Evolutionary conservation across 306 rosid genomes (phyloP).

Genomic region (Sophora flavescens): DNA sequence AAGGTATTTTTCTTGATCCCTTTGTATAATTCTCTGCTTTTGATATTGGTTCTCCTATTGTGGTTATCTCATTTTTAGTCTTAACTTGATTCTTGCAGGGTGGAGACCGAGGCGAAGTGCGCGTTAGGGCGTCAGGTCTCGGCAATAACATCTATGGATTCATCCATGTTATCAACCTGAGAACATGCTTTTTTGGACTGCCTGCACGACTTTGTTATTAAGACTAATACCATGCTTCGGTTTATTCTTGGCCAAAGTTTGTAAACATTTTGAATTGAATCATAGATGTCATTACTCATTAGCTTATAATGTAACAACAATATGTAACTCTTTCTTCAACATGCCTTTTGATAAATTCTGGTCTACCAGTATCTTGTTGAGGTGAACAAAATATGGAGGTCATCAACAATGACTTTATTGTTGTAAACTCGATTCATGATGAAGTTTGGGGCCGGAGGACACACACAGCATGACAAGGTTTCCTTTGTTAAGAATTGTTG

Average conservation of each 20-base stretch:
- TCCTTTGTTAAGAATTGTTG: no score
- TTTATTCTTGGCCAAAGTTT: constrained; percentile 91
- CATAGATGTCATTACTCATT: constrained; percentile 5
- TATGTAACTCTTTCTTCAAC: no score
- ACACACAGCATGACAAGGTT: no score
- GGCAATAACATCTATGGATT: constrained; percentile 77
- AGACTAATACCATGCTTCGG: constrained; percentile 65
- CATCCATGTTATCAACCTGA: constrained; percentile 93
- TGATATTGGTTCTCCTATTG: no score
- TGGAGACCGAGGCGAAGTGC: constrained; percentile 72
- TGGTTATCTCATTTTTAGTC: not conserved
- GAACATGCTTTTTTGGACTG: constrained; percentile 91
- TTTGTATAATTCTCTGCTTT: no score
- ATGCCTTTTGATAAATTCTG: no score
- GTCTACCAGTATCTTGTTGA: no score
- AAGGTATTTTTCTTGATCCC: no score
- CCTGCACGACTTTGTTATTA: constrained; percentile 90
- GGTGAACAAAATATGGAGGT: no score
- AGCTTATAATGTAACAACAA: not conserved
- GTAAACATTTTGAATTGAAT: not conserved
- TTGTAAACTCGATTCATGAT: no score
- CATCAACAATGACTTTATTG: no score
- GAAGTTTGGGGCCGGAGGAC: no score
- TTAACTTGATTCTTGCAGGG: constrained; percentile 52
- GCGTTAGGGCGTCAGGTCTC: constrained; percentile 77